Evolutionary conservation across 306 rosid genomes (phyloP), one percentile per base, ranked within the genome.

Genomic region (Alnus glutinosa): DNA sequence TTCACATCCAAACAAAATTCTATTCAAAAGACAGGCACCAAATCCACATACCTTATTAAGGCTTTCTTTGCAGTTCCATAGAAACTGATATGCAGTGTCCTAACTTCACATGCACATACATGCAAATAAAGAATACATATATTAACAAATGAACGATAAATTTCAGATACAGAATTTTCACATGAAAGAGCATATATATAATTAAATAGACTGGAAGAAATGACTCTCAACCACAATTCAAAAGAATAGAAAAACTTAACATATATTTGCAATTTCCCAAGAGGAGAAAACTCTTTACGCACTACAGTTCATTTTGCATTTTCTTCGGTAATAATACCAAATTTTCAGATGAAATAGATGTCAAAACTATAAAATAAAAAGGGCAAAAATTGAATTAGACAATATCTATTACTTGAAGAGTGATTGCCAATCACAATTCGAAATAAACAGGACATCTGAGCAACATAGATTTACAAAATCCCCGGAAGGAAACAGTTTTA

Each of bases 1-100:
- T 30, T 19, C 13, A 46, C 30, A 18, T 18, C 49, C 42, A 23
- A 67, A 39, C 30, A 42, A 62, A 7, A 19, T 13, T 79, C n/a
- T n/a, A 75, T 37, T 32, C 69, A 75, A 59, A 68, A 70, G 77
- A 74, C 55, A 74, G 72, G 58, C 19, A 74, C 49, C 58, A 34
- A 50, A 61, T 75, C 5, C 37, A 23, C 57, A 77, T 83, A 92
- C 97, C 94, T 91, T 89, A 84, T 94, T 95, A 79, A 91, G 83
- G 85, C 85, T 82, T 51, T 76, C 90, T 84, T 83, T 92, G 88
- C 92, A 88, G 78, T 84, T 91, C 97, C 97, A 90, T 58, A 92
- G 75, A 85, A 87, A 94, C 79, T 75, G 93, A 84, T 50, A 94
- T 79, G 91, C 90, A 44, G 79, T 80, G 84, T 91, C 98, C 98